Percentiles rank a stretch among this genome's conserved stretches.
Evolutionary conservation across 768 basidiomycete genomes (phyloP).

Genomic region (Lactarius sanguifluus): DNA sequence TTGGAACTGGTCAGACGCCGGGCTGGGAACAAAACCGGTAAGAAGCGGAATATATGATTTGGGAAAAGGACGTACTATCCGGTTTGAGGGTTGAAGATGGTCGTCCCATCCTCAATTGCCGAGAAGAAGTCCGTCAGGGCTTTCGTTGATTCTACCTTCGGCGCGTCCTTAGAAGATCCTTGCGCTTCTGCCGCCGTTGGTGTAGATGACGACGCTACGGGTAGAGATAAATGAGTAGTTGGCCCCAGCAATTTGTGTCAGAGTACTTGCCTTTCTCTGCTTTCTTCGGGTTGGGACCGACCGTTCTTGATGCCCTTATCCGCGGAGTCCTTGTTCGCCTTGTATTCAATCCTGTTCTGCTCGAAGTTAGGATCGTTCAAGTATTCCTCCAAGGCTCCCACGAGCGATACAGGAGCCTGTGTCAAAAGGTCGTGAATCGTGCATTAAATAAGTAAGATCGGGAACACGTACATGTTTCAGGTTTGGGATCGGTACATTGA

Average conservation of each 20-base stretch:
- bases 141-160: constrained; percentile 44
- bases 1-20: constrained; percentile 50
- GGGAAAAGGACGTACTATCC: constrained; percentile 45
- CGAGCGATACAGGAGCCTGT: constrained; percentile 93
- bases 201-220: constrained; percentile 31
- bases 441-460: not conserved
- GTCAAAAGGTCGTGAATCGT: not conserved
- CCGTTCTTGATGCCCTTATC: constrained; percentile 43
- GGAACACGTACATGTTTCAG: constrained; percentile 71
- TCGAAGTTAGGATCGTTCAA: constrained; percentile 96
- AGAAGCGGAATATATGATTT: not conserved
- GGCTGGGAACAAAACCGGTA: constrained; percentile 38
- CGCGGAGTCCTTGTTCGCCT: constrained; percentile 66
- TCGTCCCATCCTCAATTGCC: constrained; percentile 77
- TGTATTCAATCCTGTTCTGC: constrained; percentile 91
- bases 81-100: constrained; percentile 66
- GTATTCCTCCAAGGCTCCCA: constrained; percentile 91
- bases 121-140: constrained; percentile 82
- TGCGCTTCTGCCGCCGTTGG: constrained; percentile 34
- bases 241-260: not conserved
- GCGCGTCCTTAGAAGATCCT: constrained; percentile 32
- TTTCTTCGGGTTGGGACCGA: constrained; percentile 27
- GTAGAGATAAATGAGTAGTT: not conserved
- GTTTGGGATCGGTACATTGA: constrained; percentile 93
- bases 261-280: constrained; percentile 36